Evolutionary conservation across 2,329 filamentous ascomycete species (phyloP).

Genomic region (Peltaster fructicola): DNA sequence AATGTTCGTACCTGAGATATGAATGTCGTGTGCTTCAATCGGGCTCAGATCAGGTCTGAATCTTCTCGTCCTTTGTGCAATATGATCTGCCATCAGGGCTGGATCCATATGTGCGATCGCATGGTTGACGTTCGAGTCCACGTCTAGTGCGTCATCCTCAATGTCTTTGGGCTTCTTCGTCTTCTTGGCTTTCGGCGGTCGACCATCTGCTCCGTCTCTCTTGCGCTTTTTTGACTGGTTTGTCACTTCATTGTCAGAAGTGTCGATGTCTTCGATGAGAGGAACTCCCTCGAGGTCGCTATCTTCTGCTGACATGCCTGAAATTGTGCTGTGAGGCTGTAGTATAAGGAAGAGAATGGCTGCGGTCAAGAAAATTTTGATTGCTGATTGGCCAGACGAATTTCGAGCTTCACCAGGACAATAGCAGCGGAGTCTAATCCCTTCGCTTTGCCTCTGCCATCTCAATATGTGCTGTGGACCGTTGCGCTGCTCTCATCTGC

Average conservation of each 20-base stretch:
- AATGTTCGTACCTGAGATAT: conserved; percentile 49
- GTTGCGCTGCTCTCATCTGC: no score
- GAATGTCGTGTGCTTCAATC: conserved; percentile 69
- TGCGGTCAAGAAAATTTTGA: no score
- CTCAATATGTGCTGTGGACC: no score
- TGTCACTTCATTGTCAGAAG: conserved; percentile 13
- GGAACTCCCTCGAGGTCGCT: conserved; percentile 24
- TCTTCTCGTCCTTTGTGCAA: conserved; percentile 59
- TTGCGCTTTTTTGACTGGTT: conserved; percentile 23
- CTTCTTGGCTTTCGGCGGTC: conserved; percentile 37
- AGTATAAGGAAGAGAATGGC: no score
- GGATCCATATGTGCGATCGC: conserved; percentile 70
- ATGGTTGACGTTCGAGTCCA: conserved; percentile 47
- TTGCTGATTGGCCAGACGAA: no score
- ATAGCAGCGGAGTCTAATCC: no score
- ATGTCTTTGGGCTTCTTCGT: conserved; percentile 41
- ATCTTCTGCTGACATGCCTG: conserved; percentile 27
- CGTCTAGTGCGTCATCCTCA: conserved; percentile 39
- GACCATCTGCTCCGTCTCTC: conserved; percentile 16
- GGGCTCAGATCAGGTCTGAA: conserved; percentile 67
- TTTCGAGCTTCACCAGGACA: no score
- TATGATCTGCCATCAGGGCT: conserved; percentile 65
- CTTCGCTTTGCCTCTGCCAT: no score
- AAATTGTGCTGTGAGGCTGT: no score
- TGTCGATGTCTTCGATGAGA: conserved; percentile 25